Conservation (phyloP, 768 basidiomycete genomes). For the Obba rivulosa region DNA sequence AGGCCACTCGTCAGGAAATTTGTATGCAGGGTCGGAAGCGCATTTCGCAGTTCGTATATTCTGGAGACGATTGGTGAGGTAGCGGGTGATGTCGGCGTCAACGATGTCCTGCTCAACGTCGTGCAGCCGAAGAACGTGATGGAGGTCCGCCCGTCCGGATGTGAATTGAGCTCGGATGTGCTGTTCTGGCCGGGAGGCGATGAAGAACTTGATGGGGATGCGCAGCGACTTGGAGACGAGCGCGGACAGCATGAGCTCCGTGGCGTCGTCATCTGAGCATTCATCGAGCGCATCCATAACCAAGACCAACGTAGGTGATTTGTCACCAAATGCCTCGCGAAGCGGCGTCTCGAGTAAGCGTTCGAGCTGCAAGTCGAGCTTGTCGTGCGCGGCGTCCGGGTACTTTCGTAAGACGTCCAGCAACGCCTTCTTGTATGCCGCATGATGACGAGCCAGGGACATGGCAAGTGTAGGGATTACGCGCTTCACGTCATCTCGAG, state of each 20-base stretch:
- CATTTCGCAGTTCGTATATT: background rate
- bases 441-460: background rate
- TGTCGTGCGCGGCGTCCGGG: background rate
- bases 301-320: background rate
- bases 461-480: constrained; percentile 21
- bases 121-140: background rate
- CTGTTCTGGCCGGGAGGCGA: background rate
- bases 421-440: constrained; percentile 22
- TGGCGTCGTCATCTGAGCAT: constrained; percentile 10
- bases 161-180: background rate
- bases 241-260: background rate
- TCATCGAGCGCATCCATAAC: constrained; percentile 35
- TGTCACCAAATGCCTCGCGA: background rate
- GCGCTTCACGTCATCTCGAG: constrained; percentile 1
- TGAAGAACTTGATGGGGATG: constrained; percentile 1
- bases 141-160: too few species aligned
- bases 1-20: too few species aligned
- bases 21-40: too few species aligned
- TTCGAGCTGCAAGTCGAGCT: background rate
- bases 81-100: background rate
- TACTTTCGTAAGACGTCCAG: constrained; percentile 9
- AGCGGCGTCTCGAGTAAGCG: constrained; percentile 6
- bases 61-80: background rate
- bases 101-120: background rate
- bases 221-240: background rate